Percentiles rank a stretch among this genome's conserved stretches.
Evolutionary conservation across 345 rosid species (phyloP).

Genomic region (Excoecaria agallocha): DNA sequence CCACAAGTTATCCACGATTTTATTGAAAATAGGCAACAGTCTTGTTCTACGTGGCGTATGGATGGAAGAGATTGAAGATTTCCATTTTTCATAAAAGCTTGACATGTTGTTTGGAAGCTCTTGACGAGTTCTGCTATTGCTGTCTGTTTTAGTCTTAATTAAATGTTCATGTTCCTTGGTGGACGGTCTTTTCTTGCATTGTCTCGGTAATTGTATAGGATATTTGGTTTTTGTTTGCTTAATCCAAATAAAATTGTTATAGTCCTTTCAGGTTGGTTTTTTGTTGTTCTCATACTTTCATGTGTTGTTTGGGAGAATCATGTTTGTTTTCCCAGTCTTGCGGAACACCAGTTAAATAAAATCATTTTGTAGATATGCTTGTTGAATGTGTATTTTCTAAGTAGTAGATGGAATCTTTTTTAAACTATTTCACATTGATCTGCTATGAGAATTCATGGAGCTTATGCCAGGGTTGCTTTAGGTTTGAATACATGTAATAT

Average conservation of each 20-base stretch:
- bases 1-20: slow-evolving; percentile 32
- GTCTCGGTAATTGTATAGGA: slow-evolving; percentile 5
- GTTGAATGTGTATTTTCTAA: background rate
- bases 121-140: slow-evolving; percentile 26
- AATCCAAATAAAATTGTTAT: slow-evolving; percentile 9
- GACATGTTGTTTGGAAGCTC: slow-evolving; percentile 34
- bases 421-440: background rate
- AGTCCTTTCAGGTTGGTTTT: slow-evolving; percentile 7
- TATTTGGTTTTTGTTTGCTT: slow-evolving; percentile 8
- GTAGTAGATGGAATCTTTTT: background rate
- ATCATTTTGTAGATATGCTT: background rate
- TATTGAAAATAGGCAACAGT: slow-evolving; percentile 20
- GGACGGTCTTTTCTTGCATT: slow-evolving; percentile 6
- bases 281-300: background rate
- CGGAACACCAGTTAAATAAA: background rate
- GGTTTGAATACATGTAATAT: too few relatives aligned
- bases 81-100: slow-evolving; percentile 15
- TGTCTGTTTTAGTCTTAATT: slow-evolving; percentile 10
- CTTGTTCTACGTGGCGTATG: slow-evolving; percentile 23
- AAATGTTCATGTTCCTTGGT: slow-evolving; percentile 2
- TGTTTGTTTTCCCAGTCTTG: slow-evolving; percentile 1
- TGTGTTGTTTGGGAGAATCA: background rate
- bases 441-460: background rate
- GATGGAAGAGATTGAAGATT: slow-evolving; percentile 30
- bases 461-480: background rate